phyloP scores from a whole-genome alignment of 2,329 filamentous ascomycete genomes.

The Sclerotinia sclerotiorum region DNA sequence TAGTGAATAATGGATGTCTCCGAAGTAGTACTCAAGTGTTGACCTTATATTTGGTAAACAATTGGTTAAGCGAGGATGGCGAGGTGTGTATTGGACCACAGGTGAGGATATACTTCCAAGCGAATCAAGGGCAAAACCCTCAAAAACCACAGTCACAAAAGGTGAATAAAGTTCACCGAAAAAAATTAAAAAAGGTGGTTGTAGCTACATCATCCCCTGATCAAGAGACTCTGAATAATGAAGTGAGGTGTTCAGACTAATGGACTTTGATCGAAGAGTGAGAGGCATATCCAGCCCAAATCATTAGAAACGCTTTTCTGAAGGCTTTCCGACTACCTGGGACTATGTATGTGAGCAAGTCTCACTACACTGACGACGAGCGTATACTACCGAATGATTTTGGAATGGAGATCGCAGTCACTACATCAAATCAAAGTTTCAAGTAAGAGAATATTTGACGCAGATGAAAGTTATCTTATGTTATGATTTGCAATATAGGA shows the following conservation, averaged over 20 bases:
- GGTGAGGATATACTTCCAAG: neutral
- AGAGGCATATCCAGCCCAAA: neutral
- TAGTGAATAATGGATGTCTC: neutral
- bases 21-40: no score
- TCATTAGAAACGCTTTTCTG: conserved; percentile 11
- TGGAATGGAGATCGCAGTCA: no score
- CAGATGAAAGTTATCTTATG: neutral
- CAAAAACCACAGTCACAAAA: neutral
- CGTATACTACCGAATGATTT: conserved; percentile 6
- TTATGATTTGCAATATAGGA: neutral
- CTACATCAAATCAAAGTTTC: neutral
- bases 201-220: neutral
- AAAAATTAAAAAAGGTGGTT: neutral
- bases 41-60: neutral
- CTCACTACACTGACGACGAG: no score
- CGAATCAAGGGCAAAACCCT: neutral
- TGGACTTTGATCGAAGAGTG: conserved; percentile 3
- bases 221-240: conserved; percentile 14
- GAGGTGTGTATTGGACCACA: neutral
- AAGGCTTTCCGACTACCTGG: neutral
- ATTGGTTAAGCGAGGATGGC: neutral
- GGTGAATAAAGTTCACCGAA: neutral
- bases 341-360: neutral
- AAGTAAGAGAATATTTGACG: neutral
- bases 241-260: neutral